Evolutionary conservation across 140 eudicot species (phyloP).

Genomic region (Eryngium alpinum): DNA sequence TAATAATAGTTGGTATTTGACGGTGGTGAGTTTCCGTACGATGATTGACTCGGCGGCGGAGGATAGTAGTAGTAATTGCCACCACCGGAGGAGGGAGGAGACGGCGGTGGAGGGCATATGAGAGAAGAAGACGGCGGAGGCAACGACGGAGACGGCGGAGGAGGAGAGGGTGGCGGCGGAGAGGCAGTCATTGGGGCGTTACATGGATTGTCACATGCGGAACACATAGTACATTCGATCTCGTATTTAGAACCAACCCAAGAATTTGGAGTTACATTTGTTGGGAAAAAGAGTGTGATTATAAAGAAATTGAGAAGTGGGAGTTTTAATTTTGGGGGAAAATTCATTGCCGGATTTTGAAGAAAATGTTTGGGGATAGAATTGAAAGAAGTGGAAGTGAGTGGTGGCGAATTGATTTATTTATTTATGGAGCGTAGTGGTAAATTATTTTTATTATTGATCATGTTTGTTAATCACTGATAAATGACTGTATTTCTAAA

Average conservation of each 20-base stretch:
- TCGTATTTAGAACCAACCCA: conserved; percentile 83
- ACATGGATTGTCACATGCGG: conserved; percentile 88
- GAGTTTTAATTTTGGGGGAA: conserved; percentile 21
- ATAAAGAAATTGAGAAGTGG: conserved; percentile 16
- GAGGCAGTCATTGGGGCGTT: conserved; percentile 29
- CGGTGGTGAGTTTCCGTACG: conserved; percentile 21
- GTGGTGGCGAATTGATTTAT: background rate
- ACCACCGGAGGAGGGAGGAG: conserved; percentile 36
- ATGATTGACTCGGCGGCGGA: conserved; percentile 33
- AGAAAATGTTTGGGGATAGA: background rate
- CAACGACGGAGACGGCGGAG: conserved; percentile 37
- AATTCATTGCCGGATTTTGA: background rate
- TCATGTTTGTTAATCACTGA: too few relatives aligned
- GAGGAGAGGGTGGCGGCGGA: conserved; percentile 32
- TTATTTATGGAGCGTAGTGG: too few relatives aligned
- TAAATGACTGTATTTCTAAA: too few relatives aligned
- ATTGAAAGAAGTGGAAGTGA: background rate
- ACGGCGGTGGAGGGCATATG: conserved; percentile 58
- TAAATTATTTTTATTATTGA: too few relatives aligned
- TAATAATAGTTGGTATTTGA: background rate
- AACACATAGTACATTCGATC: conserved; percentile 84
- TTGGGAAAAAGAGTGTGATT: conserved; percentile 1
- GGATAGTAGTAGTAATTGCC: conserved; percentile 33
- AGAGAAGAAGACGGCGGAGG: conserved; percentile 26
- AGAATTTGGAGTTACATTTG: conserved; percentile 25